Evolutionary conservation across 1,284 basidiomycete species (phyloP), one percentile per base, ranked within the genome.

Genomic region (Boletellus deceptivus): DNA sequence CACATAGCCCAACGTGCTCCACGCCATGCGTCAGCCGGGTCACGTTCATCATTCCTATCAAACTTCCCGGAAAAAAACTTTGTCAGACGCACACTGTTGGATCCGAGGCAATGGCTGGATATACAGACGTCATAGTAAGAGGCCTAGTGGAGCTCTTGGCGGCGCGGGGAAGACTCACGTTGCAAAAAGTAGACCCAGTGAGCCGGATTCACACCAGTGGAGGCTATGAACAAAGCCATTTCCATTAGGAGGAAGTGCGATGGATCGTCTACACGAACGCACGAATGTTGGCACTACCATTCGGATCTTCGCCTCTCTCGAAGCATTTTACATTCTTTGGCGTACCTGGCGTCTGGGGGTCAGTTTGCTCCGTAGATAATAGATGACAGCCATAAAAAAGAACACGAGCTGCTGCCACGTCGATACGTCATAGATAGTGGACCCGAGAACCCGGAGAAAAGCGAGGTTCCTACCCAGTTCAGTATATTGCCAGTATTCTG

Each of bases 401-500:
- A 43, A 27, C 29, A 24, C 18, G 14, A 25, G 39, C 27, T n/a
- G 11, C 48, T 11, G 34, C 37, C 17, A 43, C 7, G 13, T 36
- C 27, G 18, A 34, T 33, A 17, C 4, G 22, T 34, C 10, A 18
- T 17, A 10, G 44, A 43, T 13, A 38, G 18, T 20, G 25, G 14
- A 27, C 17, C 11, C 16, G 18, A 24, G 29, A 31, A 31, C 22
- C 20, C 4, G 4, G 10, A 10, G 33, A 11, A 46, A 27, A 16
- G 25, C 29, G 14, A 35, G n/a, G 16, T n/a, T 27, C 65, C 31
- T 47, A 72, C 69, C 67, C 20, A 55, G 60, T 52, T 78, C 75
- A 24, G 58, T 34, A 52, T 71, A 74, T 40, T 76, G 68, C 76
- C 75, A 78, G 55, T 72, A 78, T 55, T 77, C 73, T 2, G 70